These are phyloP conservation scores for Penicillium flavigenum DNA, from an alignment of 495 filamentous ascomycete species.

Conservation along the genomic window DNA sequence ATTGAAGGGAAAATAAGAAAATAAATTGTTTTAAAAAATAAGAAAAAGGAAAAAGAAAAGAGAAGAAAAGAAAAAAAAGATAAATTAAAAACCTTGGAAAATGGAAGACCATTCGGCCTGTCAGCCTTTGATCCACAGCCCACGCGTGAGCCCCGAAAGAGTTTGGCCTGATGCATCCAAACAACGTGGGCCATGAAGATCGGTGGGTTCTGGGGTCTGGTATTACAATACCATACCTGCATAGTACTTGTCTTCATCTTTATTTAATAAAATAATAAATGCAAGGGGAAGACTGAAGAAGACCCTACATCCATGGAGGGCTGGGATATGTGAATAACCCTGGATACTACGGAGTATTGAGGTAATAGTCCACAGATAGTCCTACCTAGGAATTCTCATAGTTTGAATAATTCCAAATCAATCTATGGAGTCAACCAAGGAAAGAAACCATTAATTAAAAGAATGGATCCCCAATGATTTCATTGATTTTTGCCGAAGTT, in stretches of 20 bases:
- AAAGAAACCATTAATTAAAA: conserved; percentile 3
- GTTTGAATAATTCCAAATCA: conserved; percentile 5
- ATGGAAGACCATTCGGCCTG: conserved; percentile 33
- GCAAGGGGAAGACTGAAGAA: background rate
- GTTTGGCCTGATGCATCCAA: conserved; percentile 47
- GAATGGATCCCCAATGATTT: conserved; percentile 23
- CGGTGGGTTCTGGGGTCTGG: conserved; percentile 22
- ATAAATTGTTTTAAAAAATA: conserved; percentile 1
- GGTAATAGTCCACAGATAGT: background rate
- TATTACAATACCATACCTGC: background rate
- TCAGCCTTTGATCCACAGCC: conserved; percentile 44
- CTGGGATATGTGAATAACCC: background rate
- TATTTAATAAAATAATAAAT: no score
- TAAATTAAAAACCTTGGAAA: background rate
- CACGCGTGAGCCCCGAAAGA: conserved; percentile 42
- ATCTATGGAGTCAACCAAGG: background rate
- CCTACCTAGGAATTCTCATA: background rate
- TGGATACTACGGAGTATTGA: background rate
- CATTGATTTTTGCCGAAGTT: conserved; percentile 11
- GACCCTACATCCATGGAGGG: background rate
- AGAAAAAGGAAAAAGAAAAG: conserved; percentile 2
- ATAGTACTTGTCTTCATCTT: no score
- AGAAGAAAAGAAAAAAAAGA: conserved; percentile 12
- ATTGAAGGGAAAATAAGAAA: conserved; percentile 11
- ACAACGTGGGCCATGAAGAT: conserved; percentile 47